Percentiles rank a stretch among this genome's conserved stretches.
These are phyloP conservation scores for Trichoderma gamsii DNA, from an alignment of 495 filamentous ascomycete species.

Conservation along the genomic window DNA sequence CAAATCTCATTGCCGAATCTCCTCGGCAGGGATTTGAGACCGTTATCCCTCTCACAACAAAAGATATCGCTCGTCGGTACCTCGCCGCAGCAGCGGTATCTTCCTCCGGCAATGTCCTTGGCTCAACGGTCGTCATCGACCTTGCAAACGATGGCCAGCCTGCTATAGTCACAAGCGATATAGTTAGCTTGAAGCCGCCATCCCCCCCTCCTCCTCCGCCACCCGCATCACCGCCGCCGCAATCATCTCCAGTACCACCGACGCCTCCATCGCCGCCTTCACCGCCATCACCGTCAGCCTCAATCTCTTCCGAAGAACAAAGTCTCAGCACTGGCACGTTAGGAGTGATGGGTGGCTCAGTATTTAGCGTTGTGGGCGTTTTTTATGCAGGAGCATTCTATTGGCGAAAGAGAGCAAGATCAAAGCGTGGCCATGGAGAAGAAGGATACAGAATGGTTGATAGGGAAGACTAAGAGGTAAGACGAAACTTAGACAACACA, in stretches of 20 bases:
- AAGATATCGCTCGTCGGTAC: neutral
- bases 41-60: constrained; percentile 16
- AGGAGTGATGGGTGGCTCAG: neutral
- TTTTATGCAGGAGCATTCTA: neutral
- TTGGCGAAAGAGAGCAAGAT: neutral
- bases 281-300: neutral
- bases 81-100: constrained; percentile 22
- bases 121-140: constrained; percentile 19
- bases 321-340: neutral
- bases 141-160: constrained; percentile 15
- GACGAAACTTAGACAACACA: neutral
- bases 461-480: neutral
- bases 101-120: constrained; percentile 17
- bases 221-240: neutral
- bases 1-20: neutral
- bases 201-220: neutral
- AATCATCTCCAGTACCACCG: neutral
- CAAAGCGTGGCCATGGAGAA: neutral
- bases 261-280: neutral
- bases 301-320: neutral
- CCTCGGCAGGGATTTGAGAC: constrained; percentile 25
- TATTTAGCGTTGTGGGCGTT: neutral
- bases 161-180: neutral
- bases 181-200: neutral
- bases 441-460: constrained; percentile 8